A percentile compares a stretch with the other conserved stretches of the same genome.
phyloP scores from a whole-genome alignment of 139 green algal genomes.

The Coelastrella sp. region DNA sequence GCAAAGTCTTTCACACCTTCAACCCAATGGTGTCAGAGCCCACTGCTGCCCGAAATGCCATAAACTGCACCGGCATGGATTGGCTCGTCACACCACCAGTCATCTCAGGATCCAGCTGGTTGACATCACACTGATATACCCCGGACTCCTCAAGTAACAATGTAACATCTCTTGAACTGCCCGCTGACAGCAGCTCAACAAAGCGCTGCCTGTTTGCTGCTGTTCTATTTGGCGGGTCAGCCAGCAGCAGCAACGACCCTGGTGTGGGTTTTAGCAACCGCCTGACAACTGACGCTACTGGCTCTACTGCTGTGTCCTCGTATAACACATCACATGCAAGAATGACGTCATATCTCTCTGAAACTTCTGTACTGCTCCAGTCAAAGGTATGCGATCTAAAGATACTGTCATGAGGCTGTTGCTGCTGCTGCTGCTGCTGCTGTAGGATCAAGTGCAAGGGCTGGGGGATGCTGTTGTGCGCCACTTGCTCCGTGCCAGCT shows the following conservation, averaged over 20 bases:
- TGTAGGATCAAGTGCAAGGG: too few species aligned
- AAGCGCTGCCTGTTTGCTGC: slow-evolving; percentile 62
- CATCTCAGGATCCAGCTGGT: slow-evolving; percentile 60
- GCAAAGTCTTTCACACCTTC: not conserved
- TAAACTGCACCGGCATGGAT: slow-evolving; percentile 51
- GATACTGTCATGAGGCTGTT: not conserved
- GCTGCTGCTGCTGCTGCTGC: slow-evolving; percentile 32
- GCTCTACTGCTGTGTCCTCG: slow-evolving; percentile 63
- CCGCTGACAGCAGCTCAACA: slow-evolving; percentile 50
- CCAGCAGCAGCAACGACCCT: slow-evolving; percentile 55
- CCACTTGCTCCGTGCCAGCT: too few species aligned
- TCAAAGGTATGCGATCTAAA: slow-evolving; percentile 65
- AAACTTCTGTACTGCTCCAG: slow-evolving; percentile 54
- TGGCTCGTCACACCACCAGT: slow-evolving; percentile 43
- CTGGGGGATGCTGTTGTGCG: too few species aligned
- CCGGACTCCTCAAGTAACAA: slow-evolving; percentile 46
- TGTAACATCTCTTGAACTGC: not conserved
- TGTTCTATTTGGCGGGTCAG: slow-evolving; percentile 68
- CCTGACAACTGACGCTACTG: slow-evolving; percentile 51
- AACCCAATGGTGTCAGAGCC: slow-evolving; percentile 53
- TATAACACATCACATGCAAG: slow-evolving; percentile 84
- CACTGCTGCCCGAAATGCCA: slow-evolving; percentile 45
- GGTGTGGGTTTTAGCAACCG: not conserved
- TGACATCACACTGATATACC: slow-evolving; percentile 48
- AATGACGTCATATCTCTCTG: slow-evolving; percentile 68